phyloP scores from a whole-genome alignment of 768 basidiomycete species.

The Lactarius quietus region DNA sequence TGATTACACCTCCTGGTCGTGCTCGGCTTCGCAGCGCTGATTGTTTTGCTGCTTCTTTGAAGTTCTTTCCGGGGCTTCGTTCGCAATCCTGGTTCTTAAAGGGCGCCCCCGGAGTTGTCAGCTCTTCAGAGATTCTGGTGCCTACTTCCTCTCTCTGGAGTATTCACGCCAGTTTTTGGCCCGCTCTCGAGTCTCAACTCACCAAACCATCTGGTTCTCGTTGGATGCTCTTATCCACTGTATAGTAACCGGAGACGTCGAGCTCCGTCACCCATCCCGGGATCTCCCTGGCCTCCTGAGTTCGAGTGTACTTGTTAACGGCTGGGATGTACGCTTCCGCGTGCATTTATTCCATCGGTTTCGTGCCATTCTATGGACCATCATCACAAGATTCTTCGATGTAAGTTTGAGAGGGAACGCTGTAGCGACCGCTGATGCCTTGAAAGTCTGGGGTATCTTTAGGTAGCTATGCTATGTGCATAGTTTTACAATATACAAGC shows the following conservation, averaged over 20 bases:
- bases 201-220: neutral
- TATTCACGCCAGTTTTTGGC: neutral
- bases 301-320: constrained; percentile 1
- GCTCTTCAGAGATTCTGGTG: neutral
- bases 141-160: neutral
- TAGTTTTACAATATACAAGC: neutral
- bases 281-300: neutral
- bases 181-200: neutral
- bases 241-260: neutral
- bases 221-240: neutral
- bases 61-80: neutral
- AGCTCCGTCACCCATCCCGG: neutral
- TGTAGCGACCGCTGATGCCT: neutral
- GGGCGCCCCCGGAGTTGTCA: neutral
- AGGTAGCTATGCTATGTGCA: constrained; percentile 4
- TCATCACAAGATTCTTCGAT: neutral
- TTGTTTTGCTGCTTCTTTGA: neutral
- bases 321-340: neutral
- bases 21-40: neutral
- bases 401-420: neutral
- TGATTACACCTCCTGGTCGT: neutral
- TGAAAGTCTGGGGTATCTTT: neutral
- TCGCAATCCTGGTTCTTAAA: neutral
- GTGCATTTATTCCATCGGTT: neutral
- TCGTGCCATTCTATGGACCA: neutral